Evolutionary conservation across 148 eudicot species (phyloP), one percentile per base, ranked within the genome.

Genomic region (Spergularia bocconei): DNA sequence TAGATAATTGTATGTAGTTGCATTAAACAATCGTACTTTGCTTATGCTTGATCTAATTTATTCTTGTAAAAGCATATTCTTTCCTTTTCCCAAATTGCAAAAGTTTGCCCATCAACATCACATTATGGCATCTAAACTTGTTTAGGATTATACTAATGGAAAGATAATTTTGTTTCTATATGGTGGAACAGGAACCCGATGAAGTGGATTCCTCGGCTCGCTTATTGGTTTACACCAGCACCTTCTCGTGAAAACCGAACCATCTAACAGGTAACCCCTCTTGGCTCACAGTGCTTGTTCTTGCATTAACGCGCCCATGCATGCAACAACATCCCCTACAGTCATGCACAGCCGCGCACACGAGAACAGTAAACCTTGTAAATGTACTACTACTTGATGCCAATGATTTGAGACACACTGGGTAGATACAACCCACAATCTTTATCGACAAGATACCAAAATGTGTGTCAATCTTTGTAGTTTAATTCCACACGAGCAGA

Each of bases 131-230:
- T 64, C 68, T 64, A 64, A 64, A 64, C 68, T 64, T 64, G 50
- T 64, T 64, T 60, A 14, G 6, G 38, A 53, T 52, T 52, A 50
- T 48, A 20, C 15, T 20, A 58, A 67, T 19, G 8, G 48, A 51
- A 50, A 19, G 25, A 68, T 68, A 50, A 52, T 1, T 67, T 44
- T 44, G 19, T 53, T 48, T 74, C 68, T 53, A 21, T 66, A 16
- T 70, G 79, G 36, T 47, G 71, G 51, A 64, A 47, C 84, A 84
- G 86, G 86, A 84, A 84, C 72, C 80, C 78, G 48, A 0, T 78
- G 57, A 78, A 69, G 13, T 78, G 82, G 86, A 78, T 75, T 72
- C 60, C 1, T 25, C 78, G 55, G 54, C 67, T 75, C 19, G 69
- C 39, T 64, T 33, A 5, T 72, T 69, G 82, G 70, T 67, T 68